Base-by-base conservation (phyloP, 2,329 filamentous ascomycete species). In the Biscogniauxia marginata region DNA sequence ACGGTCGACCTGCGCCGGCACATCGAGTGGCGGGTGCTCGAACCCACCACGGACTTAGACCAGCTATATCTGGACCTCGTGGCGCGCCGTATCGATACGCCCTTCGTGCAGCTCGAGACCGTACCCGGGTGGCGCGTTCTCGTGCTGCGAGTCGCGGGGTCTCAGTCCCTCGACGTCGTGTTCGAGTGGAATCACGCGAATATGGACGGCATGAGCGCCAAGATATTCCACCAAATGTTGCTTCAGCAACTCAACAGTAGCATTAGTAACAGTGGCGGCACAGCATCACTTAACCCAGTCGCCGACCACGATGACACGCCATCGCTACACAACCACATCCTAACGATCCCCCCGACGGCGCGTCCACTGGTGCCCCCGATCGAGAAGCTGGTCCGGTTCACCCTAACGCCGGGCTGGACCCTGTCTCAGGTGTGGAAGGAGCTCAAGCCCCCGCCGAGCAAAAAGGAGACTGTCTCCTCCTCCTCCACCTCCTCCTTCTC, bases 181-280 rank as follows among this genome's bases (percentile, higher is more conserved):
- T n/a, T n/a, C n/a, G n/a, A n/a, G n/a, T 67, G 56, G 52, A 66
- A 58, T 48, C 66, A 67, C 20, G 53, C 53, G 0, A 50, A 63
- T 13, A 20, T 30, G 19, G 66, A 68, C 51, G 65, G 65, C 5
- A 60, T 49, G 43, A 53, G 63, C 45, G 66, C 55, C 11, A 66
- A 67, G 52, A 54, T 68, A 20, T 64, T 68, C 46, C 61, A 63
- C 19, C 54, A 64, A 53, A 39, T 47, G 54, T 64, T 72, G 23
- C 48, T 72, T 50, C 57, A 65, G 55, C 63, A 50, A 6, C 69
- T 72, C 48, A 71, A 71, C 61, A n/a, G n/a, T n/a, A n/a, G n/a
- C n/a, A n/a, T n/a, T n/a, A n/a, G n/a, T n/a, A n/a, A n/a, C n/a
- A n/a, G n/a, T n/a, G n/a, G n/a, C n/a, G n/a, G n/a, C n/a, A n/a